Evolutionary conservation across 2,329 filamentous ascomycete species (phyloP), one percentile per base, ranked within the genome.

Genomic region (Coleophoma crateriformis): DNA sequence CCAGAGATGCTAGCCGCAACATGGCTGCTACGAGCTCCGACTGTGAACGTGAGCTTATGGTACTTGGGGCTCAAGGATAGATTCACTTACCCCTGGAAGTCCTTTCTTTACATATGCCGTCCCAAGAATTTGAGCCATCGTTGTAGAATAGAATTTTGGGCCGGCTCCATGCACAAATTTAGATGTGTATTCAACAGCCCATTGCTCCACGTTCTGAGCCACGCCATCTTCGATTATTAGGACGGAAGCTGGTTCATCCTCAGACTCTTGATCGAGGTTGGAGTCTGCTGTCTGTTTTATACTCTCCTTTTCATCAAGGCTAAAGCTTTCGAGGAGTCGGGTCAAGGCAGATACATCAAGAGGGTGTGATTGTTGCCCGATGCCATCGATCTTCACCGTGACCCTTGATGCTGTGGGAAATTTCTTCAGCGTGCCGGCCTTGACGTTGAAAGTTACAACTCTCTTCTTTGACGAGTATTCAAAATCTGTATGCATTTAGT

Each of bases 101-200:
- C 49, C 46, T 41, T 56, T 58, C 20, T 57, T 55, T 1, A 56
- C 52, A 45, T 62, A 62, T 27, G 53, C 59, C 1, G 54, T 55
- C 7, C 58, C 56, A 20, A 62, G 50, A 17, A 58, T 54, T 17
- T 59, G 50, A 10, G 58, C 56, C 19, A 54, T 54, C 1, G 58
- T 58, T 22, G 58, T 58, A 1, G 56, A 47, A 33, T 53, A 50
- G 34, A 60, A 60, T n/a, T 52, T 45, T 10, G 54, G 48, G 3
- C 52, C 54, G 2, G 56, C 58, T 33, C 56, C 56, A 47, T 59
- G 58, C 5, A 56, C 56, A 13, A 61, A 59, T 20, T 57, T 56
- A 13, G 55, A 56, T 3, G 54, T 49, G 38, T 60, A 62, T 42
- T 58, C 52, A 11, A 61, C 45, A 2, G 57, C 59, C 60, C 60